Evolutionary conservation across 257 asterid genomes (phyloP).

Genomic region (Solanum raphanifolium): DNA sequence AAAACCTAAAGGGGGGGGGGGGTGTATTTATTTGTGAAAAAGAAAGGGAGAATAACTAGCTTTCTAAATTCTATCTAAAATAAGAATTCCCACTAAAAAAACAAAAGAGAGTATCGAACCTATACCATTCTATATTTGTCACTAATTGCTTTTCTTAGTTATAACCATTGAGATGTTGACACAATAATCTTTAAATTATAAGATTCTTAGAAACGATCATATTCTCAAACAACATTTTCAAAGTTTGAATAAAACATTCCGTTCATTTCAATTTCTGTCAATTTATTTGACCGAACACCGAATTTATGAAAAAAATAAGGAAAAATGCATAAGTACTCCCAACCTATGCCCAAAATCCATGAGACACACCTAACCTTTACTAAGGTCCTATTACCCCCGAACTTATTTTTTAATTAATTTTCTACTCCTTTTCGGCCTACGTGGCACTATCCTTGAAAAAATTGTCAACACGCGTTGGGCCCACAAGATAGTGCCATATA

Average conservation of each 20-base stretch:
- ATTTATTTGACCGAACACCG: not conserved
- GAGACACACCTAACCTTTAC: too few relatives aligned
- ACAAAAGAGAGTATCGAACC: not conserved
- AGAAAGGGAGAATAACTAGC: not conserved
- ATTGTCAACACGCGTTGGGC: too few relatives aligned
- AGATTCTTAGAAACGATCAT: not conserved
- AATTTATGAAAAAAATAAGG: not conserved
- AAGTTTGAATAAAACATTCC: not conserved
- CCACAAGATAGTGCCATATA: too few relatives aligned
- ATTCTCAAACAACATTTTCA: not conserved
- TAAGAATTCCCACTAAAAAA: not conserved
- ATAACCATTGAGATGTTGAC: not conserved
- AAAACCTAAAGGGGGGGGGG: not conserved
- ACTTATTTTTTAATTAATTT: too few relatives aligned
- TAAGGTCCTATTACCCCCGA: too few relatives aligned
- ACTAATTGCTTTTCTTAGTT: not conserved
- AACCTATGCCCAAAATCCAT: too few relatives aligned
- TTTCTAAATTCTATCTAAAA: not conserved
- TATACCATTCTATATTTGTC: not conserved
- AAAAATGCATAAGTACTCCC: too few relatives aligned
- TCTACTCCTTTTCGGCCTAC: too few relatives aligned
- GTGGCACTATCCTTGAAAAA: too few relatives aligned
- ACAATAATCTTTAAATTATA: not conserved
- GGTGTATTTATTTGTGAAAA: not conserved
- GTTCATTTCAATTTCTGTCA: not conserved